A percentile compares a stretch with the other conserved stretches of the same genome.
Conservation (phyloP, 2,329 filamentous ascomycete genomes). For the Cordyceps sp. region DNA sequence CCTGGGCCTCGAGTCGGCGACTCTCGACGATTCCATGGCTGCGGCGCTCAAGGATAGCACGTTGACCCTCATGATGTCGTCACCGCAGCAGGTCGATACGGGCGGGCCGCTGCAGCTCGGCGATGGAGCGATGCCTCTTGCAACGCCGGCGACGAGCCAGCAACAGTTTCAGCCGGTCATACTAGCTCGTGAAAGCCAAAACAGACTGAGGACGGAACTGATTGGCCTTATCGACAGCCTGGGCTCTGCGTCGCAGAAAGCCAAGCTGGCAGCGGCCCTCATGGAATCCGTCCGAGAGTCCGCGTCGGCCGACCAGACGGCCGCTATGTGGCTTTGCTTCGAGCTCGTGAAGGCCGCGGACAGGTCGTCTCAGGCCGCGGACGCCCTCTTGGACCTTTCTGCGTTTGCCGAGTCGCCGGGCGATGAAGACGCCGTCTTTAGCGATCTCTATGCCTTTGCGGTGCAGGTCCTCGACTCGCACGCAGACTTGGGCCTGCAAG, state of each 20-base stretch:
- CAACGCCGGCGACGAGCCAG: constrained; percentile 2
- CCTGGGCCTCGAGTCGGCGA: constrained; percentile 45
- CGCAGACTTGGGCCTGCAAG: constrained; percentile 27
- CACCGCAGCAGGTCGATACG: constrained; percentile 7
- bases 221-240: constrained; percentile 37
- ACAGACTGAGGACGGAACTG: constrained; percentile 40
- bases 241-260: constrained; percentile 39
- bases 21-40: constrained; percentile 50
- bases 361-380: constrained; percentile 33
- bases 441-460: constrained; percentile 56
- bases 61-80: constrained; percentile 17
- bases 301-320: constrained; percentile 40
- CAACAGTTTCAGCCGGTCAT: constrained; percentile 46
- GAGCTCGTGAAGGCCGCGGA: constrained; percentile 48
- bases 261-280: constrained; percentile 47
- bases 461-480: constrained; percentile 42
- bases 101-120: constrained; percentile 11
- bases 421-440: constrained; percentile 28
- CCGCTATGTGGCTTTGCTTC: constrained; percentile 68
- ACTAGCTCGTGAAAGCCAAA: constrained; percentile 48
- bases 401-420: constrained; percentile 18
- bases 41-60: constrained; percentile 62
- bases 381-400: constrained; percentile 47
- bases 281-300: constrained; percentile 44
- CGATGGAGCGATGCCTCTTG: constrained; percentile 8